Base-by-base conservation (phyloP, 2,329 filamentous ascomycete species). In the Aspergillus sojae region DNA sequence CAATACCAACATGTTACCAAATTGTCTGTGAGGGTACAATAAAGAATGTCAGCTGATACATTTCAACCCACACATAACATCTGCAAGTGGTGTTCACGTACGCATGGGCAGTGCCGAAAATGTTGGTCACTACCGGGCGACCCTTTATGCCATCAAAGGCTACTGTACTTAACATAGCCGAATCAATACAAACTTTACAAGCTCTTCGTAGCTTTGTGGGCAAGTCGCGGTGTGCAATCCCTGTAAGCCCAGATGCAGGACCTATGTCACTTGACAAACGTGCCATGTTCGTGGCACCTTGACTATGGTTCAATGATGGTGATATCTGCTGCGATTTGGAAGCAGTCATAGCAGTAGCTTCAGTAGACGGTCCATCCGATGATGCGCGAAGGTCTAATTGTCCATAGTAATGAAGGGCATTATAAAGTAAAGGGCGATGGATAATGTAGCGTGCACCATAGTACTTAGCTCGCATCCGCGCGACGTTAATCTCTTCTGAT, bases 91-190 rank as follows among this genome's bases (percentile, higher is more conserved):
- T 4, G 14, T 21, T 19, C 23, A 63, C 92, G 87, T 91, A 96
- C 92, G 94, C 94, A 83, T 97, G 94, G 66, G 93, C 91, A 21
- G 94, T 98, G 58, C 94, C 94, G 78, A 97, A 96, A 28, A 97
- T 89, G 71, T 97, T 98, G n/a, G 94, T 98, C 61, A 98, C 89
- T 58, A 97, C 90, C 10, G 91, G 87, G 34, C 93, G 87, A 65
- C 86, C 80, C 30, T 76, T 79, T 19, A 86, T 82, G 2, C 84
- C 83, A 74, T 91, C 87, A 74, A 98, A 96, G 0, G 93, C 92
- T 60, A 88, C 86, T 0, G 94, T 98, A 75, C 94, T 97, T 73
- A 91, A 84, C 59, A 97, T 88, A 1, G 96, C 87, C 7, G 93
- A 91, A 50, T 88, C 82, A 61, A 95, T 85, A 63, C 90, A 93